Evolutionary conservation across 179 eudicot species (phyloP), one percentile per base, ranked within the genome.

Genomic region (Silene noctiflora): DNA sequence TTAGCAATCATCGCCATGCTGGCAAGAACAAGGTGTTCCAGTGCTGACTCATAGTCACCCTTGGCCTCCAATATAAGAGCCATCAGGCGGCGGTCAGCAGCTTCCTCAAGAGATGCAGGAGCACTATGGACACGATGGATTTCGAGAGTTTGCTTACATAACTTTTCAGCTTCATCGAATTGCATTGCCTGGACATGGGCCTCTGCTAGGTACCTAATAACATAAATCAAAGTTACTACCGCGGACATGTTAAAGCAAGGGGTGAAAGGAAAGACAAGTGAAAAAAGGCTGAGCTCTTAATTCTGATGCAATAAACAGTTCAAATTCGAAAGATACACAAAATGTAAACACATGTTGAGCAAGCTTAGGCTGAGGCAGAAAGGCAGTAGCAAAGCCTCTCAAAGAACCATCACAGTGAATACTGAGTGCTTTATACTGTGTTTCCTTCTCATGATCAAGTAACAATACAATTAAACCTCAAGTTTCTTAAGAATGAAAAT

Each of bases 1-100:
- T 93, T 91, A 79, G 99, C 99, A 75, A 93, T 93, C 99, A 95
- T 95, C 2, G 97, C 97, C 97, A 95, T 95, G 88, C 97, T 91
- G 75, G 99, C 93, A 13, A 95, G 96, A 5, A 95, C 99, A 73
- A 93, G 97, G 85, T 93, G 99, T 77, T 95, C 99, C 3, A 95
- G 91, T 67, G 99, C 98, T 29, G 95, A 67, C 82, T 95, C 99
- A 35, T 83, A 90, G 69, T 95, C 97, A 16, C 91, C 91, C 86
- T 95, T 95, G 27, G 98, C 95, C 86, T 95, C 99, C 67, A 88
- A 89, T 79, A 95, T 93, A 81, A 95, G 98, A 76, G 98, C 99
- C 99, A 95, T 95, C 75, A 95, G 78, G 24, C 99, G 87, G 24
- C 99, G 96, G 76, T 95, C 99, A 75, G 97, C 97, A 44, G 99